Evolutionary conservation across 768 basidiomycete genomes (phyloP).

Genomic region (Dioszegia crocea): DNA sequence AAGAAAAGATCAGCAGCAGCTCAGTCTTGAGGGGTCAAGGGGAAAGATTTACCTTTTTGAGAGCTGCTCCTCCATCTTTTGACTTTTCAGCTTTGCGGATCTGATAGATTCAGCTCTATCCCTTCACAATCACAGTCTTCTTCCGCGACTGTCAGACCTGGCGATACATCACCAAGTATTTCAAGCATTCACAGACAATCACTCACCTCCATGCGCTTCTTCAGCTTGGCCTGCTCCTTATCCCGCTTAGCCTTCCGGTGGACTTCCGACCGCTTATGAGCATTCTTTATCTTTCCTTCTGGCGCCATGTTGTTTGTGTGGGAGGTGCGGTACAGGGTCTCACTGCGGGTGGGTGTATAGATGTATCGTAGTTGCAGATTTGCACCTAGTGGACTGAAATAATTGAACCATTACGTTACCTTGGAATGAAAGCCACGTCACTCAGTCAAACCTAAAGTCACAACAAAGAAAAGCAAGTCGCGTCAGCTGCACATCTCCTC

Average conservation of each 20-base stretch:
- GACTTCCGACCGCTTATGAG: slow-evolving; percentile 77
- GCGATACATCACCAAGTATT: too few species aligned
- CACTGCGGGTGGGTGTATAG: neutral
- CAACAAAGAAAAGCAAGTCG: slow-evolving; percentile 14
- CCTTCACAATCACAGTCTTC: neutral
- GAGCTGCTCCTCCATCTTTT: slow-evolving; percentile 48
- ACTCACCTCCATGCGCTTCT: slow-evolving; percentile 71
- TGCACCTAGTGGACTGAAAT: slow-evolving; percentile 3
- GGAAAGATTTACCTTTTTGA: slow-evolving; percentile 63
- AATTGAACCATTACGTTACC: slow-evolving; percentile 9
- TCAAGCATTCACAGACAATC: too few species aligned
- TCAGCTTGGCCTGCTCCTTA: slow-evolving; percentile 74
- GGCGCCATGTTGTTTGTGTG: slow-evolving; percentile 35
- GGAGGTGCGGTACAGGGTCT: neutral
- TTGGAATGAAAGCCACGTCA: slow-evolving; percentile 5
- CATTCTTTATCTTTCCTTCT: slow-evolving; percentile 66
- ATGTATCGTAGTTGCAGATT: neutral
- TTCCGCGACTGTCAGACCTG: too few species aligned
- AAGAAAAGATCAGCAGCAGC: neutral
- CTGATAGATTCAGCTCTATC: slow-evolving; percentile 8
- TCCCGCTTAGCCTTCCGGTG: slow-evolving; percentile 68
- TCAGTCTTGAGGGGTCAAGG: neutral
- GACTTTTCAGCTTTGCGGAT: slow-evolving; percentile 39
- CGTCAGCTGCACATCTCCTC: slow-evolving; percentile 7
- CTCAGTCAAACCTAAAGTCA: neutral